Percentiles rank a stretch among this genome's conserved stretches.
Conservation (phyloP, 345 rosid species). For the Salix udensis region DNA sequence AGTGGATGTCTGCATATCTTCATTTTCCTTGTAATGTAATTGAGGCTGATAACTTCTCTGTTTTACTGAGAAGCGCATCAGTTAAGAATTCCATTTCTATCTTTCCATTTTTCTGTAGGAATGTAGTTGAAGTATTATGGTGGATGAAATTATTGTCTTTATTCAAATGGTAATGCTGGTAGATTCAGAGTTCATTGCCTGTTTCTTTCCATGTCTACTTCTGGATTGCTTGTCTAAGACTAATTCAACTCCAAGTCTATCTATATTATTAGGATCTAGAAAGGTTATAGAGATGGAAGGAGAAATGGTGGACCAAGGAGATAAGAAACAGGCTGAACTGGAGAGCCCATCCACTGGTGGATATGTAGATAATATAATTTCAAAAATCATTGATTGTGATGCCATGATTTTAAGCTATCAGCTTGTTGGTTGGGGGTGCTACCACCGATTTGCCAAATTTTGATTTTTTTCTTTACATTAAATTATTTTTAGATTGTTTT, state of each 20-base stretch:
- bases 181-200: neutral
- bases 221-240: neutral
- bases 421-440: neutral
- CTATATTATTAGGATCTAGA: neutral
- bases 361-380: neutral
- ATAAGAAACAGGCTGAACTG: neutral
- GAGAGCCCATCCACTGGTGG: neutral
- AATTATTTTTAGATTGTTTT: too few relatives aligned
- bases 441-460: too few relatives aligned
- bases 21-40: neutral
- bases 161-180: neutral
- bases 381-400: neutral
- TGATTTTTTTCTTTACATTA: too few relatives aligned
- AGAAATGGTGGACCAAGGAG: neutral
- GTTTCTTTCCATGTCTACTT: neutral
- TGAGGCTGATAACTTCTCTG: constrained; percentile 5
- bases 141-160: neutral
- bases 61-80: constrained; percentile 6
- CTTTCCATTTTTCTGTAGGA: neutral
- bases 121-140: neutral
- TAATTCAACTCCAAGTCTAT: neutral
- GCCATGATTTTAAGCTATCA: neutral
- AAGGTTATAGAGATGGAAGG: neutral
- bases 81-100: neutral
- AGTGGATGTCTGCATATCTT: neutral